These are phyloP conservation scores for Phylloboletellus chloephorus DNA, from an alignment of 1,284 basidiomycete genomes.

Conservation along the genomic window DNA sequence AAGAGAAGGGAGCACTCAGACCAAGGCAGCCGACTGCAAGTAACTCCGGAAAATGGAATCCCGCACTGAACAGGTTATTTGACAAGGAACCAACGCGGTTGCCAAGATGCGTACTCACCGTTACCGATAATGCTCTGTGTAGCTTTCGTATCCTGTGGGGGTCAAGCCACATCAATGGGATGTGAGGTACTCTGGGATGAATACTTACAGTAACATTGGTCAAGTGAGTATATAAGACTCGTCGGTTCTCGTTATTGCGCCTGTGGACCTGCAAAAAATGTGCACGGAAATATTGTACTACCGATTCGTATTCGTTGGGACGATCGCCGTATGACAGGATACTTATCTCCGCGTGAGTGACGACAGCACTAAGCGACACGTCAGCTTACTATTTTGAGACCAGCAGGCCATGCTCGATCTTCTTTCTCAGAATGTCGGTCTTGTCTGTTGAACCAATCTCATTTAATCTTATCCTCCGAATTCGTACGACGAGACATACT, in stretches of 20 bases:
- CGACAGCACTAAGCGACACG: neutral
- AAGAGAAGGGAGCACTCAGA: slow-evolving; percentile 29
- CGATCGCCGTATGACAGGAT: slow-evolving; percentile 79
- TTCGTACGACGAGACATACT: slow-evolving; percentile 41
- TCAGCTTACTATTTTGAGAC: slow-evolving; percentile 72
- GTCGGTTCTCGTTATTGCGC: slow-evolving; percentile 69
- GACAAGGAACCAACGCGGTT: slow-evolving; percentile 12
- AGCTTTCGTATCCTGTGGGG: slow-evolving; percentile 64
- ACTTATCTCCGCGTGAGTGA: slow-evolving; percentile 36
- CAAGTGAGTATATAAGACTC: slow-evolving; percentile 73
- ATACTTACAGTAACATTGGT: slow-evolving; percentile 69
- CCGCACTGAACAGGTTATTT: slow-evolving; percentile 41
- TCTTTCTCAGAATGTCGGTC: slow-evolving; percentile 67
- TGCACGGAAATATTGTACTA: slow-evolving; percentile 76
- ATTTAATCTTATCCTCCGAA: slow-evolving; percentile 11
- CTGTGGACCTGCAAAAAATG: slow-evolving; percentile 79
- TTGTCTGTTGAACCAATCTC: slow-evolving; percentile 47
- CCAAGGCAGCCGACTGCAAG: slow-evolving; percentile 63
- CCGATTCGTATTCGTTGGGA: slow-evolving; percentile 71
- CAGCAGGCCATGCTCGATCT: slow-evolving; percentile 57
- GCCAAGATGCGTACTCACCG: slow-evolving; percentile 38
- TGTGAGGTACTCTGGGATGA: neutral
- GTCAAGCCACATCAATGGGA: slow-evolving; percentile 3
- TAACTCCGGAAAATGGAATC: slow-evolving; percentile 71
- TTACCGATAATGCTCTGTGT: slow-evolving; percentile 78